Evolutionary conservation across 2,329 filamentous ascomycete genomes (phyloP).

Genomic region (Pyrenophora seminiperda): DNA sequence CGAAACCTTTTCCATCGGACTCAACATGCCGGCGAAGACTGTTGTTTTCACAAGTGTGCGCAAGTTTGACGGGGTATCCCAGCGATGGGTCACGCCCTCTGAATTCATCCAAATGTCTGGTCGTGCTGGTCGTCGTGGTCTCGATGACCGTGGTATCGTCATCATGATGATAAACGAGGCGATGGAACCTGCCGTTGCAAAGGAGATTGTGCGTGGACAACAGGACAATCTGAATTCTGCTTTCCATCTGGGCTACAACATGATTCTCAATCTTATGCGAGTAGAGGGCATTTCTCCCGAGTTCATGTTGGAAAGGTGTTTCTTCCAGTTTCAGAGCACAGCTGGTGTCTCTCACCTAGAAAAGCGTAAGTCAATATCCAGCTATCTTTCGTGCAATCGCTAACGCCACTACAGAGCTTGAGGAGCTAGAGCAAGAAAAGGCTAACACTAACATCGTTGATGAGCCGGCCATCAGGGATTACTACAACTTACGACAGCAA

Average conservation of each 20-base stretch:
- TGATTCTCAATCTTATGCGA: constrained; percentile 94
- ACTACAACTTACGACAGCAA: constrained; percentile 87
- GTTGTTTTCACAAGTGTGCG: constrained; percentile 98
- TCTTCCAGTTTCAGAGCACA: constrained; percentile 97
- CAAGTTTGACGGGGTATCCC: constrained; percentile 86
- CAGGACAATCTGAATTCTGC: constrained; percentile 98
- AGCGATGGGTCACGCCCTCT: constrained; percentile 85
- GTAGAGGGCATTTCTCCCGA: constrained; percentile 99
- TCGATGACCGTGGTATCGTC: constrained; percentile 96
- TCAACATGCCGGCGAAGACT: constrained; percentile 99
- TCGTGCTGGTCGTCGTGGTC: constrained; percentile 91
- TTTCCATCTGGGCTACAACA: constrained; percentile 98
- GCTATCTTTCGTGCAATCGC: background rate
- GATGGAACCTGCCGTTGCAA: constrained; percentile 92
- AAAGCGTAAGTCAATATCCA: constrained; percentile 55
- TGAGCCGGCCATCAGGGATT: constrained; percentile 88
- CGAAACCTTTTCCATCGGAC: constrained; percentile 96
- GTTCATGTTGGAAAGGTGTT: constrained; percentile 98
- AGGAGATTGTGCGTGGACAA: constrained; percentile 92
- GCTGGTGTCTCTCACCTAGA: constrained; percentile 84
- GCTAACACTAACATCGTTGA: constrained; percentile 78
- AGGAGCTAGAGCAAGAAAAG: constrained; percentile 75
- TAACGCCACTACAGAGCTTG: constrained; percentile 63
- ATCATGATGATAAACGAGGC: constrained; percentile 99
- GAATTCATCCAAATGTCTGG: constrained; percentile 99